Base-by-base conservation (phyloP, 352 stramenopile genomes). In the Blastocystis sp. region DNA sequence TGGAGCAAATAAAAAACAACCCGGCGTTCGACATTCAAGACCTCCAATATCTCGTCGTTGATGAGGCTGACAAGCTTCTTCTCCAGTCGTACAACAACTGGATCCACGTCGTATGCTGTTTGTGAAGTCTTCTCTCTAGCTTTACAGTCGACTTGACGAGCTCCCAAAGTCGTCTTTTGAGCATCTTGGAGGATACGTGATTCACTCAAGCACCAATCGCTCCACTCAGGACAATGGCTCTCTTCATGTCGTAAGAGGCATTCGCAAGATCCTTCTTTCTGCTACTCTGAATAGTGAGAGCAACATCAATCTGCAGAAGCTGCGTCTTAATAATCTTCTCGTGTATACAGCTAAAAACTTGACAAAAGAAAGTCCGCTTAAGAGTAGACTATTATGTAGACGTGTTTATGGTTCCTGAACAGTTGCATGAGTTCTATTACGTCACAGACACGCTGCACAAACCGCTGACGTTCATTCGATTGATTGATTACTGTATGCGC, bases 281-380 rank as follows among this genome's bases (percentile, higher is more conserved):
- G 73, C 73, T 0, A 85, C 73, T n/a, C 53, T 85, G 50, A 85
- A 85, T 53, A 85, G 47, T 16, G 73, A 85, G n/a, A 85, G 47
- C 24, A 85, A 85, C 39, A 85, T 85, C 50, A 85, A 85, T 34
- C 65, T 85, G 34, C 11, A 85, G 73, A 85, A 85, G 73, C 50
- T 85, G 6, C 73, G 50, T 30, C 47, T 85, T 8, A 54, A 59
- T 1, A 85, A 85, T 65, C 39, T 85, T 9, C 73, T 85, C 37
- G 73, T 85, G 16, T 85, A 85, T 37, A 85, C 73, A 7, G 50
- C n/a, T 1, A 85, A 85, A 24, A 62, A 39, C 53, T 37, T 85
- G 20, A 85, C 53, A 20, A 34, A 41, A 16, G 37, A 85, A 41
- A 85, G 73, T 85, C 20, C 3, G 73, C 5, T 24, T 66, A 7